Conservation (phyloP, 2,329 filamentous ascomycete species). For the Colletotrichum abscissum region DNA sequence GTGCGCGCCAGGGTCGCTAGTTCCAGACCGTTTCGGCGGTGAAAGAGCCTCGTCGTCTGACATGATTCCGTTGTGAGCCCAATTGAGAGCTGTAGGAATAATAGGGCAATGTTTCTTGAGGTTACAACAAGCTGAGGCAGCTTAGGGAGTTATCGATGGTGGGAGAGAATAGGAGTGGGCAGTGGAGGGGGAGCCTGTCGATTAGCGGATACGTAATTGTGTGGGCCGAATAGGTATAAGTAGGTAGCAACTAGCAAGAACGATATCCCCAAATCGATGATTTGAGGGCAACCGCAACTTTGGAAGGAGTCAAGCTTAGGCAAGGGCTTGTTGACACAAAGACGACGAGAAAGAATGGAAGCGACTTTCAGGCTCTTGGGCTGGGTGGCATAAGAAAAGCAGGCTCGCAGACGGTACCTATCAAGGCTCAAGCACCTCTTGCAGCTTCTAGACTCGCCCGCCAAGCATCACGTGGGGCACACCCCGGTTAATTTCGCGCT, state of each 20-base stretch:
- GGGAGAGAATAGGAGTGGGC: slow-evolving; percentile 32
- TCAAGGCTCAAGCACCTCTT: not conserved
- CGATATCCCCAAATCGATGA: slow-evolving; percentile 17
- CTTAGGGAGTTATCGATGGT: slow-evolving; percentile 21
- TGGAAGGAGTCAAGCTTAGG: not conserved
- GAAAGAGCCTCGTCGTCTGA: slow-evolving; percentile 51
- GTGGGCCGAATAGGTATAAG: slow-evolving; percentile 16
- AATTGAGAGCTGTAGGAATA: slow-evolving; percentile 4
- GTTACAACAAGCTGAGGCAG: slow-evolving; percentile 8
- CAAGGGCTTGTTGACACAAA: slow-evolving; percentile 12
- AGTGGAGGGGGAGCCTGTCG: slow-evolving; percentile 30
- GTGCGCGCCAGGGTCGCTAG: slow-evolving; percentile 68
- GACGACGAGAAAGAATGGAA: not conserved
- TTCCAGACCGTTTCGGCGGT: slow-evolving; percentile 53
- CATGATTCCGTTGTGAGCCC: slow-evolving; percentile 38
- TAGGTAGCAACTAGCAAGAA: not conserved
- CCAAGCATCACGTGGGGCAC: slow-evolving; percentile 34
- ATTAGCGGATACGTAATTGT: slow-evolving; percentile 36
- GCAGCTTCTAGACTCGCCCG: slow-evolving; percentile 19
- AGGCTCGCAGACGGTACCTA: slow-evolving; percentile 11
- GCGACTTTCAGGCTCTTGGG: slow-evolving; percentile 16
- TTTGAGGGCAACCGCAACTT: not conserved
- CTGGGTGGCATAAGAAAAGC: slow-evolving; percentile 2
- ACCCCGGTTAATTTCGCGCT: slow-evolving; percentile 21
- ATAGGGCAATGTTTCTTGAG: not conserved